Conservation (phyloP, 257 asterid genomes). For the Handroanthus guayacan region DNA sequence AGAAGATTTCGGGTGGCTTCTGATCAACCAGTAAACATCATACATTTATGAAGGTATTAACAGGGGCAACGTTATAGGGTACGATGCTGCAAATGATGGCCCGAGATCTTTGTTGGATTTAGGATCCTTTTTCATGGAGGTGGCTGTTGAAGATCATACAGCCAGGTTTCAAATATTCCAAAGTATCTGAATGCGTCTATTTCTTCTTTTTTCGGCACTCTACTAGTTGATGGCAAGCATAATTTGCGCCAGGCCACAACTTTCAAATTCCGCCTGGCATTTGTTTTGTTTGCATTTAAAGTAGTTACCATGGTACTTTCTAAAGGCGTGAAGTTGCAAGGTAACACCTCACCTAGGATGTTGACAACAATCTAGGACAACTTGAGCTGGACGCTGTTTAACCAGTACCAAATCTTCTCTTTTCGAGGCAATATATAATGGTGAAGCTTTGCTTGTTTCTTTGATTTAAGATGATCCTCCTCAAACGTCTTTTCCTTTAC, state of each 20-base stretch:
- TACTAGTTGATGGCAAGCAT: not conserved
- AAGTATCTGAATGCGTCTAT: not conserved
- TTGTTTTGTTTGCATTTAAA: conserved; percentile 42
- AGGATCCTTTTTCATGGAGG: conserved; percentile 59
- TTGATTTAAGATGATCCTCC: not conserved
- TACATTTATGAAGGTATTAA: not conserved
- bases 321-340: conserved; percentile 64
- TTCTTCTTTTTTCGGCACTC: not conserved
- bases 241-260: not conserved
- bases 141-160: conserved; percentile 57
- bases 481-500: not conserved
- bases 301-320: conserved; percentile 82
- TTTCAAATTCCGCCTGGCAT: conserved; percentile 5
- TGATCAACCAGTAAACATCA: not conserved
- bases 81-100: conserved; percentile 40
- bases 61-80: not conserved
- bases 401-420: too few relatives aligned
- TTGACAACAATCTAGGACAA: conserved; percentile 74
- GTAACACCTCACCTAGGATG: conserved; percentile 70
- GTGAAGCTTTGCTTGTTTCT: conserved; percentile 22
- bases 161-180: conserved; percentile 44
- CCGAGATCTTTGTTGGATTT: conserved; percentile 47
- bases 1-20: not conserved
- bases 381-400: conserved; percentile 57
- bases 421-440: conserved; percentile 7